Evolutionary conservation across 257 asterid species (phyloP), one percentile per base, ranked within the genome.

Genomic region (Mitragyna speciosa): DNA sequence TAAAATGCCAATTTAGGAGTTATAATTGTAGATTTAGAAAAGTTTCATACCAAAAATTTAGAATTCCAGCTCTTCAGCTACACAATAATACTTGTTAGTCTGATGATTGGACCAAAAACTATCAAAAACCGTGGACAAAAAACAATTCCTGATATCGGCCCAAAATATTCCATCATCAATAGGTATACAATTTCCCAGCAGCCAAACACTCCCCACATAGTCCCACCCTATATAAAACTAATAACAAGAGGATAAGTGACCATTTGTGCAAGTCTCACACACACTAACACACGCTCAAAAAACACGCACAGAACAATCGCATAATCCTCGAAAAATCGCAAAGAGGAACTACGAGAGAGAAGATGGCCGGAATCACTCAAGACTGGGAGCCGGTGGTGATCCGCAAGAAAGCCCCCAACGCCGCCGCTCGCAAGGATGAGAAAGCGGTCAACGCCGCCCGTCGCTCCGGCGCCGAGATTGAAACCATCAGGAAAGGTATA

Each of bases 361-460:
- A 11, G 81, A 82, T 86, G 85, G 82, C 81, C 66, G 89, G 85
- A 80, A 87, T 93, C 17, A 14, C 89, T 75, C 98, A 94, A 86
- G 98, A 94, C 69, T 94, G 98, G 98, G 98, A 94, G 78, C 97
- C 98, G 41, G 93, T 91, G 73, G 97, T 91, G 77, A 81, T 94
- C 77, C 92, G 98, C 72, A 94, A 94, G 89, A 94, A 90, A 85
- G 93, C 97, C 17, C 97, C 97, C 3, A 93, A 97, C 16, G 76
- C 98, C 85, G 98, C 98, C 70, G 98, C 97, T 30, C 91, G 97
- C 11, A 94, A 93, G 86, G 98, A 94, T 73, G 97, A 94, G 87
- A 94, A 94, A 81, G 95, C 97, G 43, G 97, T 94, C 84, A 94
- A 94, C 94, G 97, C 97, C 72, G 98, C 98, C 79, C 97, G 98